phyloP scores from a whole-genome alignment of 805 yeast genomes.

The Isabelozyma heimii region DNA sequence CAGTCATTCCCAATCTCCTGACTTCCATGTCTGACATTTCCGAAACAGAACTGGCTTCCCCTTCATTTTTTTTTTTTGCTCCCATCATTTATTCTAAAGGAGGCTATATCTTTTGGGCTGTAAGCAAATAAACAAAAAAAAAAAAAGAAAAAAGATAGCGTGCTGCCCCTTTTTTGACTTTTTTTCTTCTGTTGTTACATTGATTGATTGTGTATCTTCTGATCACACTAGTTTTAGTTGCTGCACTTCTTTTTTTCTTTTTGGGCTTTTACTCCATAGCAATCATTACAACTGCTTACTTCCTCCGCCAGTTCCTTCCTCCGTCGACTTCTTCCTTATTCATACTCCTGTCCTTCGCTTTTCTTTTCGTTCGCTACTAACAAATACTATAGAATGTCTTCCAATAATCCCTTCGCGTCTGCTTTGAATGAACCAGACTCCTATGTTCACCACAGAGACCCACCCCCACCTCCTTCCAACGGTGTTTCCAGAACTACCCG shows the following conservation, averaged over 20 bases:
- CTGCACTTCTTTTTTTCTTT: background rate
- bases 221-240: background rate
- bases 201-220: background rate
- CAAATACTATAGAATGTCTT: slow-evolving; percentile 26
- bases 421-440: slow-evolving; percentile 40
- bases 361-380: background rate
- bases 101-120: background rate
- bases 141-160: background rate
- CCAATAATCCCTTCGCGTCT: slow-evolving; percentile 56
- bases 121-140: background rate
- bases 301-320: background rate
- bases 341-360: background rate
- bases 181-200: background rate
- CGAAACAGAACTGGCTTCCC: too few species aligned
- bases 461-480: slow-evolving; percentile 23
- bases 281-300: background rate
- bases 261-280: background rate
- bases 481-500: slow-evolving; percentile 3
- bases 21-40: too few species aligned
- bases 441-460: slow-evolving; percentile 33
- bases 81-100: background rate
- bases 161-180: background rate
- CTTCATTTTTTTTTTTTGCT: background rate
- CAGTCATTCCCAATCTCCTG: too few species aligned
- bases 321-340: background rate